Evolutionary conservation across 1,284 basidiomycete genomes (phyloP).

Genomic region (Austroboletus rostrupii): DNA sequence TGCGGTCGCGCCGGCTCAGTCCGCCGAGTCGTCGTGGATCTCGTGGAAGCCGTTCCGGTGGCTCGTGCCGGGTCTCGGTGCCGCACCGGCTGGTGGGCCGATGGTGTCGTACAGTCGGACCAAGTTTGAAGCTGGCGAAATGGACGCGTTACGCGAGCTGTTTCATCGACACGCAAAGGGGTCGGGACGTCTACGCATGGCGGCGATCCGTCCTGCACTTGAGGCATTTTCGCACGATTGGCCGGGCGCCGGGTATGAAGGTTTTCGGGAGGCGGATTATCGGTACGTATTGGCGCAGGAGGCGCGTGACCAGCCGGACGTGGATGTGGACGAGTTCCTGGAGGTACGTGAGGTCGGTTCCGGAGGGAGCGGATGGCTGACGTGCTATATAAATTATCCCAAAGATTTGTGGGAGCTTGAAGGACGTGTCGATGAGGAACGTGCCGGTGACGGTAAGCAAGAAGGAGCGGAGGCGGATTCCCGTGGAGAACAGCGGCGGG

Average conservation of each 20-base stretch:
- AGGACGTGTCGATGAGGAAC: slow-evolving; percentile 69
- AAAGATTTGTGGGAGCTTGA: slow-evolving; percentile 81
- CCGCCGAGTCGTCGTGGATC: not conserved
- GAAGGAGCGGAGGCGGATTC: slow-evolving; percentile 58
- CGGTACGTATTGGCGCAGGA: slow-evolving; percentile 75
- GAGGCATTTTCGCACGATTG: slow-evolving; percentile 35
- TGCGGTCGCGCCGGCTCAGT: slow-evolving; percentile 1
- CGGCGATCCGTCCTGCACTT: slow-evolving; percentile 37
- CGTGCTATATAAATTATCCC: no score
- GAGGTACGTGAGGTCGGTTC: slow-evolving; percentile 40
- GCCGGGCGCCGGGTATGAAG: slow-evolving; percentile 51
- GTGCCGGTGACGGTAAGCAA: slow-evolving; percentile 33
- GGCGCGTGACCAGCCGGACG: slow-evolving; percentile 49
- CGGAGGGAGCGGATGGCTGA: not conserved
- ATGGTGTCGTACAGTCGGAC: slow-evolving; percentile 43
- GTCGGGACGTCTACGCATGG: slow-evolving; percentile 21
- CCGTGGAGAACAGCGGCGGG: slow-evolving; percentile 84
- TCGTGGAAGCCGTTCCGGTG: slow-evolving; percentile 28
- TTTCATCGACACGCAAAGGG: slow-evolving; percentile 43
- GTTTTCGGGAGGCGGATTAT: slow-evolving; percentile 53
- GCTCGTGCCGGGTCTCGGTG: not conserved
- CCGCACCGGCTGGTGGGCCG: no score
- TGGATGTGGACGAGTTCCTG: slow-evolving; percentile 78
- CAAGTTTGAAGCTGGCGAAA: slow-evolving; percentile 67
- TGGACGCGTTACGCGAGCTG: slow-evolving; percentile 53